These are phyloP conservation scores for Zygnema cylindricum DNA, from an alignment of 139 green algal species.

Conservation along the genomic window DNA sequence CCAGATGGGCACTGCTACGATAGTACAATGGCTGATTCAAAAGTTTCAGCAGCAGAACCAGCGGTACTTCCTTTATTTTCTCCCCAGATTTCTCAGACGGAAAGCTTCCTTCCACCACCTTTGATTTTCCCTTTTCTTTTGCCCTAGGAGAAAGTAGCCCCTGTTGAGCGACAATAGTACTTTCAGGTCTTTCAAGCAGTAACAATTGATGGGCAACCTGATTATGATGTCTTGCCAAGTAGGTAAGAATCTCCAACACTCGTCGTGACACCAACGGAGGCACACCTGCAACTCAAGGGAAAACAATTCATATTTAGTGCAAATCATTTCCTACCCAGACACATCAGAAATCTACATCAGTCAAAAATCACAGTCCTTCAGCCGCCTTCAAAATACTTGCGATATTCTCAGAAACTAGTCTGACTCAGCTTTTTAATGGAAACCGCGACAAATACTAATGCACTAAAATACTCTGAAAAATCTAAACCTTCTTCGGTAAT, in stretches of 20 bases:
- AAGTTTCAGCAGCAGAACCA: slow-evolving; percentile 80
- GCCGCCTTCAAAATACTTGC: too few relatives aligned
- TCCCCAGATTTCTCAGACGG: background rate
- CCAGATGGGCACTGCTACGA: slow-evolving; percentile 45
- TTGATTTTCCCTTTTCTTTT: slow-evolving; percentile 71
- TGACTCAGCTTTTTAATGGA: too few relatives aligned
- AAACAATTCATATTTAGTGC: too few relatives aligned
- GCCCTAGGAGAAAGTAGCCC: background rate
- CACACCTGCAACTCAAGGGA: slow-evolving; percentile 27
- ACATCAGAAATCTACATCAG: too few relatives aligned
- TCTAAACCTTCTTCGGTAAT: too few relatives aligned
- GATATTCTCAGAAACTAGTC: too few relatives aligned
- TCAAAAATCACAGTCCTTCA: too few relatives aligned
- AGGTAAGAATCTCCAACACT: slow-evolving; percentile 76
- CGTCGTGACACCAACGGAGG: slow-evolving; percentile 66
- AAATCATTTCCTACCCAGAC: too few relatives aligned
- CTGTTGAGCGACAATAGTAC: background rate
- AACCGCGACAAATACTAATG: too few relatives aligned
- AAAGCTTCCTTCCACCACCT: background rate
- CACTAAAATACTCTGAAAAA: too few relatives aligned
- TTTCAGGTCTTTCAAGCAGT: slow-evolving; percentile 35
- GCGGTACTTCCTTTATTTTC: slow-evolving; percentile 13
- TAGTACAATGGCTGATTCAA: slow-evolving; percentile 67
- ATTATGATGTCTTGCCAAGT: slow-evolving; percentile 70
- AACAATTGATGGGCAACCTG: slow-evolving; percentile 71